Conservation (phyloP, 1,139 yeast genomes). For the Taphrina sp. region DNA sequence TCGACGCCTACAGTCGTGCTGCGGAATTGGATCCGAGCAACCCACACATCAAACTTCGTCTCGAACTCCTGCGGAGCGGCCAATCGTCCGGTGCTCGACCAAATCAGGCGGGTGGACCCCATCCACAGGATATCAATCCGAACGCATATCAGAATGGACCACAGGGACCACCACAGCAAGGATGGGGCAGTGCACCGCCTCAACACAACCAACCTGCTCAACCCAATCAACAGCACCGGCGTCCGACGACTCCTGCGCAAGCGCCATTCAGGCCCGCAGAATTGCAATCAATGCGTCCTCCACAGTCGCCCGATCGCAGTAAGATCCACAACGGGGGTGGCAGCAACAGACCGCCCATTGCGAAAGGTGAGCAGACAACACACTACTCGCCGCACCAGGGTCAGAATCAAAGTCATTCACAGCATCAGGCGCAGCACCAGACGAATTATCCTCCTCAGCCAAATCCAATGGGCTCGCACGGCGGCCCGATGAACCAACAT, state of each 20-base stretch:
- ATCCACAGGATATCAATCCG: conserved; percentile 49
- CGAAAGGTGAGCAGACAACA: neutral
- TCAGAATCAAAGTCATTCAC: conserved; percentile 2
- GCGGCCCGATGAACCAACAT: neutral
- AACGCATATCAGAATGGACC: conserved; percentile 50
- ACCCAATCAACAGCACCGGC: conserved; percentile 37
- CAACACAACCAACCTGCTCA: conserved; percentile 39
- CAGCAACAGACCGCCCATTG: neutral
- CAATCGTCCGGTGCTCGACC: conserved; percentile 53
- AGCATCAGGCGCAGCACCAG: too few relatives aligned
- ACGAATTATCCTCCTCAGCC: too few relatives aligned
- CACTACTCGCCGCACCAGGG: conserved; percentile 1
- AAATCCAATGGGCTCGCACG: too few relatives aligned
- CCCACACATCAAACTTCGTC: conserved; percentile 87
- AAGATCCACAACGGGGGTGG: conserved; percentile 9
- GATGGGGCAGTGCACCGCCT: conserved; percentile 38
- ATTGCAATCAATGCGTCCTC: conserved; percentile 17
- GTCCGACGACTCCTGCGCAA: conserved; percentile 6
- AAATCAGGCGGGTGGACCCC: conserved; percentile 40
- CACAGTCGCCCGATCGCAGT: conserved; percentile 21
- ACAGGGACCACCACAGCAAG: conserved; percentile 40
- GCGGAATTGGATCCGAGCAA: conserved; percentile 92
- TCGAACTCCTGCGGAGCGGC: conserved; percentile 70
- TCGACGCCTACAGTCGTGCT: conserved; percentile 95
- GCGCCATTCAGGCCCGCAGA: conserved; percentile 9